A percentile compares a stretch with the other conserved stretches of the same genome.
These are phyloP conservation scores for Actinomucor elegans DNA, from an alignment of 371 early-diverging fungal species.

Conservation along the genomic window DNA sequence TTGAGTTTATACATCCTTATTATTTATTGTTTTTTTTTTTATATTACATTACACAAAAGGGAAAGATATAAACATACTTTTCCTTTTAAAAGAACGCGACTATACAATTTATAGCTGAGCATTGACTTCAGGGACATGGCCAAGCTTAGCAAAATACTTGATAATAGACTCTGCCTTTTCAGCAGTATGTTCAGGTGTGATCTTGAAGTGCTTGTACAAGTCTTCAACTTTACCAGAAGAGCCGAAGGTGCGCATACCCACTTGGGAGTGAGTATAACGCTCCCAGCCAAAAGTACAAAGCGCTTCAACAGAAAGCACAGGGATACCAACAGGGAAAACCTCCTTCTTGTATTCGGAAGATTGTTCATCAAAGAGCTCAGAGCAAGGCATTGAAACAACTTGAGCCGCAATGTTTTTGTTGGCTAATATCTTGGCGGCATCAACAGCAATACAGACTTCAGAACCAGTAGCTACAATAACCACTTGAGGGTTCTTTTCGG, in stretches of 20 bases:
- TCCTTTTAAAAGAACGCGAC: too few relatives aligned
- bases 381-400: constrained; percentile 97
- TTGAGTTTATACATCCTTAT: too few relatives aligned
- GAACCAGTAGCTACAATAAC: constrained; percentile 93
- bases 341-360: constrained; percentile 76
- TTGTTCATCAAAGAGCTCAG: constrained; percentile 95
- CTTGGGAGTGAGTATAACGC: constrained; percentile 86
- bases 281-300: constrained; percentile 92
- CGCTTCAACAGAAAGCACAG: constrained; percentile 92
- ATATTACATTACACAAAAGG: too few relatives aligned
- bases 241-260: constrained; percentile 96
- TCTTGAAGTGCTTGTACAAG: constrained; percentile 27
- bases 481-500: constrained; percentile 56
- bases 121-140: constrained; percentile 35
- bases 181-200: constrained; percentile 28
- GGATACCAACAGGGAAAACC: constrained; percentile 81
- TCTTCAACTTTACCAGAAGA: constrained; percentile 58
- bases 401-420: constrained; percentile 63
- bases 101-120: constrained; percentile 24
- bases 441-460: constrained; percentile 88
- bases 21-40: too few relatives aligned
- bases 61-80: too few relatives aligned
- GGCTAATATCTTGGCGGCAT: constrained; percentile 75
- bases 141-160: constrained; percentile 25
- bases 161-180: constrained; percentile 25